These are phyloP conservation scores for Podila horticola DNA, from an alignment of 192 early-diverging fungal genomes.

Conservation along the genomic window DNA sequence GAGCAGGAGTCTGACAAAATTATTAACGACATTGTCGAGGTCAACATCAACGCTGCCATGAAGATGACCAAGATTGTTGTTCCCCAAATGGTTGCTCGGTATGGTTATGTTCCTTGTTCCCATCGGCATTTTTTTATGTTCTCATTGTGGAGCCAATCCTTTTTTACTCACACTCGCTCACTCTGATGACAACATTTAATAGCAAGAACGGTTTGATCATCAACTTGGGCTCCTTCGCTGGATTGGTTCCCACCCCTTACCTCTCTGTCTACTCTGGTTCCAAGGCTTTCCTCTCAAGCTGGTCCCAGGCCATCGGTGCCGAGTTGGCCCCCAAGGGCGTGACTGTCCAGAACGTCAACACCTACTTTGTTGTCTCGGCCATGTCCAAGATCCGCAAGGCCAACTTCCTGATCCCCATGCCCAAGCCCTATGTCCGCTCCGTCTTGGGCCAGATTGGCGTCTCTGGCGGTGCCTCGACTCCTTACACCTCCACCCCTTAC, in stretches of 20 bases:
- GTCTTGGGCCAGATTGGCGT: constrained; percentile 80
- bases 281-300: constrained; percentile 92
- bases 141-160: not conserved
- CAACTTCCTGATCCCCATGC: constrained; percentile 81
- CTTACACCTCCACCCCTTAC: constrained; percentile 74
- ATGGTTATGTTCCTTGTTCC: constrained; percentile 1
- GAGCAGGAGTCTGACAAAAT: constrained; percentile 74
- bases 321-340: constrained; percentile 79
- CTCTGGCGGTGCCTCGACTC: constrained; percentile 67
- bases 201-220: constrained; percentile 86
- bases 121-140: not conserved
- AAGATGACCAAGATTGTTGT: constrained; percentile 82
- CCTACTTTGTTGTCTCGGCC: constrained; percentile 94
- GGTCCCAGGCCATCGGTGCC: constrained; percentile 88
- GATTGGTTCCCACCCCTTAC: constrained; percentile 83
- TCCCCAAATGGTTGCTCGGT: constrained; percentile 80
- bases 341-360: constrained; percentile 91
- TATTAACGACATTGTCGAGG: constrained; percentile 80
- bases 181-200: not conserved
- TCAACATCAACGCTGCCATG: constrained; percentile 89
- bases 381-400: constrained; percentile 94
- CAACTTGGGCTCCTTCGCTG: constrained; percentile 93
- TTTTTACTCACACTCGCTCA: not conserved
- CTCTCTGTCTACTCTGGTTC: constrained; percentile 92
- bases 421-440: constrained; percentile 79